Evolutionary conservation across 2,329 filamentous ascomycete species (phyloP).

Genomic region (Ascochyta rabiei): DNA sequence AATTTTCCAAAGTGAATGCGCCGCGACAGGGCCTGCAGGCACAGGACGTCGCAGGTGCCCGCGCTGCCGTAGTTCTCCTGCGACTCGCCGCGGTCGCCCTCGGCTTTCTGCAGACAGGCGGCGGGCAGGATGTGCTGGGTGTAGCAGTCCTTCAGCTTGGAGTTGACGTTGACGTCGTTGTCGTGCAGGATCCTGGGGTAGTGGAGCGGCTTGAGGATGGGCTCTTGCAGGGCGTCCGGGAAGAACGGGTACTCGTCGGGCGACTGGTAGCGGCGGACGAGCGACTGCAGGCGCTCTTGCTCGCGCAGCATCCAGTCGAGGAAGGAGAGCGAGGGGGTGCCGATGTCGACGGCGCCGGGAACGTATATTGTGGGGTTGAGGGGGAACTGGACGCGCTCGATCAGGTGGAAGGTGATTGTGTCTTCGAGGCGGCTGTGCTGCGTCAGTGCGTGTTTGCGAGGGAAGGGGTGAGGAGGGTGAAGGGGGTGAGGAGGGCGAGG

Average conservation of each 20-base stretch:
- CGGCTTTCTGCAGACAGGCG: slow-evolving; percentile 79
- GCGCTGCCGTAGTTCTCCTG: slow-evolving; percentile 96
- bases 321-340: slow-evolving; percentile 75
- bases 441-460: slow-evolving; percentile 4
- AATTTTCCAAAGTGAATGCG: slow-evolving; percentile 98
- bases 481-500: not conserved
- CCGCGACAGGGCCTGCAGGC: slow-evolving; percentile 85
- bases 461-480: not conserved
- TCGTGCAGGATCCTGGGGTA: slow-evolving; percentile 88
- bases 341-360: slow-evolving; percentile 79
- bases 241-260: slow-evolving; percentile 99
- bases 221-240: slow-evolving; percentile 75
- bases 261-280: slow-evolving; percentile 91
- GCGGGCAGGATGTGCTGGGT: slow-evolving; percentile 80
- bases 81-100: slow-evolving; percentile 78
- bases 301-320: slow-evolving; percentile 93
- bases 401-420: slow-evolving; percentile 95
- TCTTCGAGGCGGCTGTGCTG: slow-evolving; percentile 84
- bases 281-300: slow-evolving; percentile 88
- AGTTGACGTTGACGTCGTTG: slow-evolving; percentile 91
- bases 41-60: slow-evolving; percentile 87
- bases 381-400: slow-evolving; percentile 97
- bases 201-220: slow-evolving; percentile 83
- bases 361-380: slow-evolving; percentile 87
- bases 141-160: slow-evolving; percentile 84